Evolutionary conservation across 1,284 basidiomycete genomes (phyloP), one percentile per base, ranked within the genome.

Genomic region (Ustilago trichophora): DNA sequence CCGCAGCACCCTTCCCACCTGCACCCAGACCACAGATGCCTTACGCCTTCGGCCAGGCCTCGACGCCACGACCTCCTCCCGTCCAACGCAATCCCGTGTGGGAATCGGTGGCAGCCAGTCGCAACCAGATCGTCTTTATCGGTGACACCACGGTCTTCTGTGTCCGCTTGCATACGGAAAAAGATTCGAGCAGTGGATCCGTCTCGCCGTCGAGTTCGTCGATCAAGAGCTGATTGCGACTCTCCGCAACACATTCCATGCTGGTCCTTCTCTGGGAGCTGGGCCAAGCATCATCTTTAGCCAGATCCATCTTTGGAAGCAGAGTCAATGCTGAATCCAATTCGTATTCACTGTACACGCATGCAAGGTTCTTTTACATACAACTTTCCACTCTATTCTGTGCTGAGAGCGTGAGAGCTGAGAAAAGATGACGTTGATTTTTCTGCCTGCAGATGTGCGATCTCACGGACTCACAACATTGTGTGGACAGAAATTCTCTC

Each of bases 111-210:
- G 62, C 69, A 0, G 69, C 75, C 22, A 78, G 76, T 26, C 72
- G 79, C 36, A 71, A 65, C 55, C 73, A 80, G 43, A 80, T 80
- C 18, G 67, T 80, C 16, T 78, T 80, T 35, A 70, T 73, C 36
- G 76, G 77, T 25, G 77, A 79, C 38, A 68, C 69, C 10, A 70
- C 73, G n/a, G 71, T 76, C 24, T 77, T 72, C 41, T 70, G 66
- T 44, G 70, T 79, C 16, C 53, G 72, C n/a, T 46, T 76, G 34
- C 72, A 75, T 33, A 49, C 66, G 25, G 66, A 69, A 11, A 58
- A 51, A 35, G 58, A 58, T 21, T 36, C 44, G 26, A 53, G 50
- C 43, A 55, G 51, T 26, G 55, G 66, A 18, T 54, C 58, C 21
- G 50, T 52, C 31, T 62, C 58, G 15, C 54, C 65, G 19, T 62